Evolutionary conservation across 164 flowering plant species (phyloP), one percentile per base, ranked within the genome.

Genomic region (grape (Vitis vinifera)): DNA sequence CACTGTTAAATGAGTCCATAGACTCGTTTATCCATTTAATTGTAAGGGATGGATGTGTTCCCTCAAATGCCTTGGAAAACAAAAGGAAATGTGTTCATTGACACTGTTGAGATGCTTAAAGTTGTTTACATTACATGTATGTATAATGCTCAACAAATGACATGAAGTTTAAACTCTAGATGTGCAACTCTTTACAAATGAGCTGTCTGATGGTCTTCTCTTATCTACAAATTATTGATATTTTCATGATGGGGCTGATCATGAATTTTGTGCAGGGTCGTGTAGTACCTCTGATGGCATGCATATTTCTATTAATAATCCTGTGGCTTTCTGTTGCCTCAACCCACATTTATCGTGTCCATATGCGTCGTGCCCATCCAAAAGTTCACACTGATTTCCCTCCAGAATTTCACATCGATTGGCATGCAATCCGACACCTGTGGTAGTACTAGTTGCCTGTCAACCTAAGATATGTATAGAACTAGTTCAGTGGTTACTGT

Each of bases 381-480:
- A 59, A 74, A 31, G 16, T 4, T 31, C 56, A 47, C 10, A 61
- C 73, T 7, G 51, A 76, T 9, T 85, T 10, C 8, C 10, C 23
- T 19, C 9, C 74, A 51, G 53, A 75, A 30, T 23, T 8, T 52
- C 66, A 65, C 13, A 69, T 82, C 4, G 68, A 80, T 37, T 89
- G 90, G 90, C 83, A 68, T 69, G 27, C 70, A 37, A 84, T 84
- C 52, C 74, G 88, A 11, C 88, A 84, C 71, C 8, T 89, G 67
- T 89, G 91, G 91, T 68, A 27, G 16, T 85, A 51, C 31, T 75
- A 51, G 67, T 31, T 5, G 37, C 37, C 37, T 5, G 37, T 31
- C 37, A 31, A 31, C 37, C 37, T 31, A 31, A 3, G 37, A 5
- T 5, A 31, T 31, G 5, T 31, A 31, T 31, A 31, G 2, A 31